Evolutionary conservation across 2,329 filamentous ascomycete genomes (phyloP), one percentile per base, ranked within the genome.

Genomic region (Botrytis paeoniae): DNA sequence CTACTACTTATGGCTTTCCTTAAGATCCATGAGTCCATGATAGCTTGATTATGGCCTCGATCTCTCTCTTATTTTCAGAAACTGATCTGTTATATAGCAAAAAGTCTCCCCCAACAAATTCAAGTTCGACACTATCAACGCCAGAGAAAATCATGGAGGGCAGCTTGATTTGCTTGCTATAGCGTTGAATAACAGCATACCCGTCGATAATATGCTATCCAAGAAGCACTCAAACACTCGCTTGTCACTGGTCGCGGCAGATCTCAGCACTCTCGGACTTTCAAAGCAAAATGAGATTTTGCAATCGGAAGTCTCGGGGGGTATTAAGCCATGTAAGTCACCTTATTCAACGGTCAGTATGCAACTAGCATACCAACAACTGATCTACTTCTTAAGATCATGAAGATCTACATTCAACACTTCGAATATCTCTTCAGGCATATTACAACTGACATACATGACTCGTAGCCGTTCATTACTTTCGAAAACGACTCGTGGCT

Each of bases 311-410:
- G 10, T 16, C 59, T 35, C 6, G 39, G 22, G 35, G 10, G 35
- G 10, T n/a, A 39, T 12, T 12, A 39, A 61, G 32, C 10, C 32
- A 39, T 25, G 59, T n/a, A 61, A 61, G 59, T n/a, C 35, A 39
- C 14, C 20, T n/a, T 0, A 37, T n/a, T 39, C 20, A 61, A 39
- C 12, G 3, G 0, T 7, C 35, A 39, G 35, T 25, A 39, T 10
- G 35, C 20, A 39, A 61, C 20, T 61, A 39, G 35, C 59, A 39
- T 39, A 1, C 12, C 59, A 18, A 6, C 6, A 14, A 0, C 22
- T 22, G 22, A 86, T 35, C 86, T 89, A 59, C 85, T 87, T 48
- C 87, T 87, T 41, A 87, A 85, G 77, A 88, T 89, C 77, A 88
- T 89, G 83, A 81, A 81, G 61, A 85, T 87, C 61, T 83, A 88